These are phyloP conservation scores for Epichloe gansuensis DNA, from an alignment of 2,329 filamentous ascomycete species.

Conservation along the genomic window DNA sequence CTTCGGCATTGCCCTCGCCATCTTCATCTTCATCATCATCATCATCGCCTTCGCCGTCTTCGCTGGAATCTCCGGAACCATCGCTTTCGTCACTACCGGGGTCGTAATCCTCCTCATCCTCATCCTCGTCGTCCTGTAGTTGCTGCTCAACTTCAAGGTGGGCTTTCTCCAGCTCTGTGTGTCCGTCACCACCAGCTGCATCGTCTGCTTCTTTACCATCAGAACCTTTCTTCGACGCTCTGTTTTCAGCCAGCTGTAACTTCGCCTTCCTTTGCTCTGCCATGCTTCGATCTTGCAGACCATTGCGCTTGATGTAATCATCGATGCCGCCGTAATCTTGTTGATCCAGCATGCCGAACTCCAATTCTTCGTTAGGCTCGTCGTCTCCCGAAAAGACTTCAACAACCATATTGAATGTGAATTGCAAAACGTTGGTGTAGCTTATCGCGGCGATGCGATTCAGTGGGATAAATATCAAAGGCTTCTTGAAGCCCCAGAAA, in stretches of 20 bases:
- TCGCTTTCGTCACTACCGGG: conserved; percentile 49
- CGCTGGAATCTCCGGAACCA: conserved; percentile 37
- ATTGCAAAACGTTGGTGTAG: conserved; percentile 53
- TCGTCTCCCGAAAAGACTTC: conserved; percentile 40
- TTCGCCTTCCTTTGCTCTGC: conserved; percentile 55
- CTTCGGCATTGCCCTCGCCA: conserved; percentile 26
- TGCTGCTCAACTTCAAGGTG: conserved; percentile 38
- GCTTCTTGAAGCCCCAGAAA: conserved; percentile 59
- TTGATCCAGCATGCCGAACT: conserved; percentile 59
- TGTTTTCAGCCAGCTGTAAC: conserved; percentile 47
- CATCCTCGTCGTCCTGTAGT: conserved; percentile 47
- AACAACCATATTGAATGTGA: conserved; percentile 55
- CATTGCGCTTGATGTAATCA: conserved; percentile 47
- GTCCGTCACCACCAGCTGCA: conserved; percentile 19
- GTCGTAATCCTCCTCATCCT: conserved; percentile 54
- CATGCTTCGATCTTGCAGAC: conserved; percentile 55
- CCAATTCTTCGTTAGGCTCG: conserved; percentile 44
- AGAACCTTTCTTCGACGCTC: conserved; percentile 31
- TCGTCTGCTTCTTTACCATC: conserved; percentile 26
- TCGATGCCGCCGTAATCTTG: conserved; percentile 54
- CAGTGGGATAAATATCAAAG: conserved; percentile 49
- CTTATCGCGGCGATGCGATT: conserved; percentile 49
- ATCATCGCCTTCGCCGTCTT: conserved; percentile 40
- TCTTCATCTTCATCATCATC: conserved; percentile 29
- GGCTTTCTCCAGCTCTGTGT: conserved; percentile 37